Evolutionary conservation across 2,329 filamentous ascomycete species (phyloP).

Genomic region (Mycogone perniciosa): DNA sequence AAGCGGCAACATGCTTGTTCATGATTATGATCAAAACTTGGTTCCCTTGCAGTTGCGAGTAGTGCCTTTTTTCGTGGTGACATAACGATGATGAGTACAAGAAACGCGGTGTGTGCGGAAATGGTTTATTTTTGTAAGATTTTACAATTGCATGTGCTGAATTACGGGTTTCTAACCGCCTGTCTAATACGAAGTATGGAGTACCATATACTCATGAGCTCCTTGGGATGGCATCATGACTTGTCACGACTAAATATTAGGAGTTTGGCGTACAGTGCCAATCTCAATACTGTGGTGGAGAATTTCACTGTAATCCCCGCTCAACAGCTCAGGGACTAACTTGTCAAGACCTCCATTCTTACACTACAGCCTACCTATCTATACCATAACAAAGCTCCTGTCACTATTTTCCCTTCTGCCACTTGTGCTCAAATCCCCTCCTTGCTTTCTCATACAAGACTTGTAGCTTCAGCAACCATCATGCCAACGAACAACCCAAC

Average conservation of each 20-base stretch:
- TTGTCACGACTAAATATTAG: neutral
- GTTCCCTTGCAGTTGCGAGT: neutral
- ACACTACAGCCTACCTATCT: too few relatives aligned
- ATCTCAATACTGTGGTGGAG: neutral
- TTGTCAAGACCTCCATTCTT: neutral
- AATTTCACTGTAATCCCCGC: neutral
- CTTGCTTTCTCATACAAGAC: neutral
- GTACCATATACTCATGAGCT: neutral
- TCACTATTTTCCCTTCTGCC: neutral
- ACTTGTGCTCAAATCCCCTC: neutral
- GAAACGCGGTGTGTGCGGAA: too few relatives aligned
- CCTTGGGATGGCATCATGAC: neutral
- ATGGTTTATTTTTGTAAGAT: too few relatives aligned
- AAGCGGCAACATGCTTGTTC: conserved; percentile 9
- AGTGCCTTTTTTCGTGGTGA: neutral
- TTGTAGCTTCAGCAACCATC: neutral
- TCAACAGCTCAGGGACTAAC: too few relatives aligned
- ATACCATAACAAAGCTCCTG: too few relatives aligned
- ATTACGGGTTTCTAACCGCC: too few relatives aligned
- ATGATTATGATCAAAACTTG: conserved; percentile 3
- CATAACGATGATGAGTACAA: neutral
- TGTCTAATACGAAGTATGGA: too few relatives aligned
- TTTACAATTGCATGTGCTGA: too few relatives aligned
- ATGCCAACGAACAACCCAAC: conserved; percentile 25
- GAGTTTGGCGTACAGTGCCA: conserved; percentile 9